Evolutionary conservation across 2,329 filamentous ascomycete species (phyloP), one percentile per base, ranked within the genome.

Genomic region (Moelleriella libera): DNA sequence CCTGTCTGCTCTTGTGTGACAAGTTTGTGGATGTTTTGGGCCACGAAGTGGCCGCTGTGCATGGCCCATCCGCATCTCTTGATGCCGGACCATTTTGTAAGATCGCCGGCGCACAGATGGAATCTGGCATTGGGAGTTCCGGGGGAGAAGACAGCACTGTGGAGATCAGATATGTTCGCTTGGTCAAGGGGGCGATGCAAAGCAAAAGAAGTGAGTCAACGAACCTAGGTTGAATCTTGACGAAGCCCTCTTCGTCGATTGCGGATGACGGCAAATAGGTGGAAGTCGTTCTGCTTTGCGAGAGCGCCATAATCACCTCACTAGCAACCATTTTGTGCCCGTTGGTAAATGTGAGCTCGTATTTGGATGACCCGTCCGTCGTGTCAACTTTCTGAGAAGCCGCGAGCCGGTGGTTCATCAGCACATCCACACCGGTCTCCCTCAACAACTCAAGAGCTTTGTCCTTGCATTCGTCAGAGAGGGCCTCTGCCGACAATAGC

Each of bases 21-120:
- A 29, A 70, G 65, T 63, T 83, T 75, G 63, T 85, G 75, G 47
- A 84, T 74, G 58, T 89, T 89, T 47, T 72, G 63, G 6, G 78
- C 83, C 3, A 76, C 75, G 51, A 74, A 70, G 56, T 80, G 76
- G 39, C 84, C 85, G 69, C 82, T 80, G 57, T 84, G 76, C 74
- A 89, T 85, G 34, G 85, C 85, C 12, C 71, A 76, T 29, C 85
- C 85, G 55, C 82, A 86, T 43, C 85, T 81, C 68, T 88, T 89
- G 66, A 90, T 88, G 42, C 84, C 85, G 0, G 81, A 75, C 85
- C 85, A 89, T 44, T 69, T 67, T 32, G 74, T 75, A 12, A 85
- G 67, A 58, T 90, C 85, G 12, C 85, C 85, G 29, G 78, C 70
- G 10, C 80, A 83, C 56, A 82, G 84, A 60, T 89, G 85, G 30